Evolutionary conservation across 2,329 filamentous ascomycete species (phyloP), one percentile per base, ranked within the genome.

Genomic region (Colletotrichum siamense): DNA sequence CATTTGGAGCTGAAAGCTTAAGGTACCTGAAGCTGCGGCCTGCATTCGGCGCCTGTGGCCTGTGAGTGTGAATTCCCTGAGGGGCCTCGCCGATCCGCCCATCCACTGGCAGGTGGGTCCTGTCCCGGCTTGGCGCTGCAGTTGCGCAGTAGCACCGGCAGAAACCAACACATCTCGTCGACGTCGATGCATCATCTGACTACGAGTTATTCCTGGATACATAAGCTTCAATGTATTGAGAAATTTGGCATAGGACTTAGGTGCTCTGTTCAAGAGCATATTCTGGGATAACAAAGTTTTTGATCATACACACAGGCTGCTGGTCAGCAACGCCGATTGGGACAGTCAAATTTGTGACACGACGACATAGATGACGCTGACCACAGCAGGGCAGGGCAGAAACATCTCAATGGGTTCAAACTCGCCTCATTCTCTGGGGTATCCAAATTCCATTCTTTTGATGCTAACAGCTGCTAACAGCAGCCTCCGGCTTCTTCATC

Each of bases 81-180:
- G 16, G 72, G 83, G 12, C 30, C 62, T 69, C 52, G 34, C 73
- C 69, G 55, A n/a, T 9, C 36, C 12, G 8, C 55, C 22, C 44
- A 10, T 61, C 44, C 57, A 69, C 26, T 73, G 59, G 55, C 73
- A 32, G 62, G 74, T 64, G 74, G 74, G 59, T 59, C 70, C 59
- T 49, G 64, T 74, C 44, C 74, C 74, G 74, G 36, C 74, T 76
- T 76, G 74, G 74, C 74, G 16, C 69, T 59, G 64, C 59, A 67
- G 28, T 30, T 44, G 24, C 24, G 32, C 72, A 44, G 71, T 26
- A 71, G 39, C 30, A 26, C 71, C 65, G 52, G 36, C 34, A 71
- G 68, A 55, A 44, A 22, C 12, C 59, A 36, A 64, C 32, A 61
- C 22, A 12, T 24, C 18, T 44, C 1, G 12, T 36, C 32, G 32